Conservation (phyloP, 768 basidiomycete species). For the Kwoniella heveanensis region DNA sequence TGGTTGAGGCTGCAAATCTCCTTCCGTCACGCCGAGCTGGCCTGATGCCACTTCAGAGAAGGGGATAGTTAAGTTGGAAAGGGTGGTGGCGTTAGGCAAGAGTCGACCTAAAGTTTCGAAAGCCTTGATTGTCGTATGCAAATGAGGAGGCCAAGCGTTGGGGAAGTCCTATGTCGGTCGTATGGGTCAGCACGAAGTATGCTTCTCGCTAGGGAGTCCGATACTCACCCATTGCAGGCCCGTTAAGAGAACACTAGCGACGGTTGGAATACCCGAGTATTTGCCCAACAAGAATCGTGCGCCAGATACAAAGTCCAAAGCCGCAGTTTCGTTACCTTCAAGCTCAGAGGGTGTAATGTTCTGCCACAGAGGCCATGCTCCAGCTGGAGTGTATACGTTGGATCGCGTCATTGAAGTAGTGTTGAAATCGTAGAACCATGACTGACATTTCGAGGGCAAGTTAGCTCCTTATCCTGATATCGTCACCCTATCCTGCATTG, state of each 20-base stretch:
- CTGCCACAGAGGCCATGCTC: slow-evolving; percentile 73
- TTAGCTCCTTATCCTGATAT: too few relatives aligned
- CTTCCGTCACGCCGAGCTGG: slow-evolving; percentile 78
- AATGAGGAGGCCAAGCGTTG: slow-evolving; percentile 63
- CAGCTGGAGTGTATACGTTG: slow-evolving; percentile 70
- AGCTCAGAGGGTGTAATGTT: slow-evolving; percentile 79
- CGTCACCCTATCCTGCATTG: background rate
- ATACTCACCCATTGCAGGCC: slow-evolving; percentile 76
- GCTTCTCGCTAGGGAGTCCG: too few relatives aligned
- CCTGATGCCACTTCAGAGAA: slow-evolving; percentile 72
- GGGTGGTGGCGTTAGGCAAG: slow-evolving; percentile 64
- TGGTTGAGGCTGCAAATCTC: slow-evolving; percentile 70
- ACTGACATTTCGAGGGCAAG: too few relatives aligned
- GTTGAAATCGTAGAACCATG: slow-evolving; percentile 85
- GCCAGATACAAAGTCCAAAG: slow-evolving; percentile 73
- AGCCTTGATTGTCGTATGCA: slow-evolving; percentile 72
- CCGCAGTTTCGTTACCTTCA: slow-evolving; percentile 62
- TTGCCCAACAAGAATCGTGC: slow-evolving; percentile 63
- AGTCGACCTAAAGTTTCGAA: slow-evolving; percentile 74
- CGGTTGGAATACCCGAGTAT: slow-evolving; percentile 80
- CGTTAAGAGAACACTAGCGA: slow-evolving; percentile 73
- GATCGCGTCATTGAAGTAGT: slow-evolving; percentile 68
- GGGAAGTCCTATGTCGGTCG: slow-evolving; percentile 59
- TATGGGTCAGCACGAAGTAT: too few relatives aligned
- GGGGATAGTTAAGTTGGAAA: slow-evolving; percentile 60